Percentiles rank a stretch among this genome's conserved stretches.
These are phyloP conservation scores for Neolentinus lepideus DNA, from an alignment of 1,284 basidiomycete genomes.

Conservation along the genomic window DNA sequence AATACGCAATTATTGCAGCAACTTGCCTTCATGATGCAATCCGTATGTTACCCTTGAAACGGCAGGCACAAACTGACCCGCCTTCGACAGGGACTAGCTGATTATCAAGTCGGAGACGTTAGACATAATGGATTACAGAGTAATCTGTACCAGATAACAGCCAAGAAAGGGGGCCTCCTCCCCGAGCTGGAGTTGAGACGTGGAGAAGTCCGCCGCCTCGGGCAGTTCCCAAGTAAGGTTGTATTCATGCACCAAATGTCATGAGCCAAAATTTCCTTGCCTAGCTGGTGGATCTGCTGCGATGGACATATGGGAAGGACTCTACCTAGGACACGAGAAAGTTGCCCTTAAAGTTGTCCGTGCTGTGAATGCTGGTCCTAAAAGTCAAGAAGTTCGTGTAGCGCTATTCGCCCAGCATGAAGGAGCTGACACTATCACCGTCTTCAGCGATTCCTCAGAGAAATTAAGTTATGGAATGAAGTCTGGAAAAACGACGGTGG, in stretches of 20 bases:
- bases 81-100: slow-evolving; percentile 22
- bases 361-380: slow-evolving; percentile 37
- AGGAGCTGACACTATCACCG: not conserved
- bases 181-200: slow-evolving; percentile 39
- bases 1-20: slow-evolving; percentile 24
- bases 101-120: slow-evolving; percentile 25
- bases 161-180: slow-evolving; percentile 33
- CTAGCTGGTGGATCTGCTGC: slow-evolving; percentile 36
- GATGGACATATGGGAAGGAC: slow-evolving; percentile 45
- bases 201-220: slow-evolving; percentile 42
- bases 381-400: slow-evolving; percentile 33
- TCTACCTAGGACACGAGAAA: slow-evolving; percentile 44
- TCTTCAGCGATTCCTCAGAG: slow-evolving; percentile 40
- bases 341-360: slow-evolving; percentile 50
- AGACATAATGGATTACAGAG: slow-evolving; percentile 34
- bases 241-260: slow-evolving; percentile 17
- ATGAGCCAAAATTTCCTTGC: not conserved
- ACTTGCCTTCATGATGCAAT: slow-evolving; percentile 36
- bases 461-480: slow-evolving; percentile 46
- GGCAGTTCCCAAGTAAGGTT: slow-evolving; percentile 20
- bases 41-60: slow-evolving; percentile 18
- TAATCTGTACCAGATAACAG: slow-evolving; percentile 42
- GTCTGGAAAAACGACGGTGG: slow-evolving; percentile 47
- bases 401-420: slow-evolving; percentile 5
- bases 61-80: not conserved